Evolutionary conservation across 2,329 filamentous ascomycete species (phyloP).

Genomic region (Triangularia setosa): DNA sequence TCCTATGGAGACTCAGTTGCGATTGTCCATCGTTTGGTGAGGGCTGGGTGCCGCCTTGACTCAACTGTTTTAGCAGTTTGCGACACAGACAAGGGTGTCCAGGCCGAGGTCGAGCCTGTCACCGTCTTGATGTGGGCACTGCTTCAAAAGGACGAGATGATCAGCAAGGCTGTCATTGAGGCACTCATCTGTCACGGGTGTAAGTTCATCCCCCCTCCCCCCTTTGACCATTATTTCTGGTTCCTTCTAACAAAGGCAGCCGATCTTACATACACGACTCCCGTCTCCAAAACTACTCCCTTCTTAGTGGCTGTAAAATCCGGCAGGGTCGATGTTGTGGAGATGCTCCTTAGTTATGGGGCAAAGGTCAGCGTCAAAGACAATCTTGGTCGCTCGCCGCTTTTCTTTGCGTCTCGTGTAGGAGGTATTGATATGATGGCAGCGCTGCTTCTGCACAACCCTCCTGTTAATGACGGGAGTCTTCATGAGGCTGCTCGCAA

Average conservation of each 20-base stretch:
- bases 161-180: constrained; percentile 15
- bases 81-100: constrained; percentile 11
- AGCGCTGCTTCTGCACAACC: constrained; percentile 26
- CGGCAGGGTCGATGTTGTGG: constrained; percentile 20
- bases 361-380: constrained; percentile 26
- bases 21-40: constrained; percentile 20
- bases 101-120: constrained; percentile 21
- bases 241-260: constrained; percentile 16
- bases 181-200: constrained; percentile 23
- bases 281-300: constrained; percentile 23
- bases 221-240: background rate
- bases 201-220: constrained; percentile 12
- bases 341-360: constrained; percentile 23
- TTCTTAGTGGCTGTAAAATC: constrained; percentile 25
- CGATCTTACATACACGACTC: constrained; percentile 24
- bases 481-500: constrained; percentile 31
- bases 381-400: constrained; percentile 23
- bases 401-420: constrained; percentile 29
- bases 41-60: constrained; percentile 22
- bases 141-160: constrained; percentile 19
- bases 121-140: constrained; percentile 26
- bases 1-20: constrained; percentile 20
- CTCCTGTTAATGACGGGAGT: constrained; percentile 31
- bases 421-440: constrained; percentile 27
- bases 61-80: constrained; percentile 13